Conservation (phyloP, 2,329 filamentous ascomycete genomes). For the Pseudogymnoascus sp. region DNA sequence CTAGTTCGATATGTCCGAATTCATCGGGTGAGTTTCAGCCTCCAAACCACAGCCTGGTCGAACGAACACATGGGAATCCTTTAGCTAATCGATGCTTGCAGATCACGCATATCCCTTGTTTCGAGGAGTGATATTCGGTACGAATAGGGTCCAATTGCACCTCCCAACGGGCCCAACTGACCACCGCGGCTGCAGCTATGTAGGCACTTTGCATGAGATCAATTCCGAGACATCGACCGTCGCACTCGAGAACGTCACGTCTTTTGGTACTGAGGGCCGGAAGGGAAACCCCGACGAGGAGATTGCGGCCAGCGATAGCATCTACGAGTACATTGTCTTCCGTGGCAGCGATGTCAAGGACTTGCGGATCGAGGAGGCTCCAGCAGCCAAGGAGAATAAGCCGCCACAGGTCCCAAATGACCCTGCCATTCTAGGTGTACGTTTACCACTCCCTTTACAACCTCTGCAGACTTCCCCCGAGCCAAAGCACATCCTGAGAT, state of each 20-base stretch:
- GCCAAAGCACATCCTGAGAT: slow-evolving; percentile 35
- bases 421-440: slow-evolving; percentile 93
- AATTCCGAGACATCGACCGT: slow-evolving; percentile 96
- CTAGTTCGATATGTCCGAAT: slow-evolving; percentile 45
- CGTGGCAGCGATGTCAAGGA: slow-evolving; percentile 98
- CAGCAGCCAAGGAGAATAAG: slow-evolving; percentile 64
- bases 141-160: slow-evolving; percentile 28
- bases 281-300: slow-evolving; percentile 71
- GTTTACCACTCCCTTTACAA: slow-evolving; percentile 37
- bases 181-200: slow-evolving; percentile 57
- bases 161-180: slow-evolving; percentile 12
- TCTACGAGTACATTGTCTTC: slow-evolving; percentile 99
- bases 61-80: slow-evolving; percentile 10
- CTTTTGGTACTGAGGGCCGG: slow-evolving; percentile 88
- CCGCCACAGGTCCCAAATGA: slow-evolving; percentile 81
- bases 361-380: slow-evolving; percentile 80
- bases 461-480: slow-evolving; percentile 11
- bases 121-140: slow-evolving; percentile 97
- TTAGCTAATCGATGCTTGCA: slow-evolving; percentile 32
- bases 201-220: slow-evolving; percentile 93
- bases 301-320: slow-evolving; percentile 72
- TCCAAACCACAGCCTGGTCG: slow-evolving; percentile 8
- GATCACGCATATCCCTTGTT: slow-evolving; percentile 91
- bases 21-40: slow-evolving; percentile 44
- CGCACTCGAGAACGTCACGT: slow-evolving; percentile 91